These are phyloP conservation scores for Cytidiella melzeri DNA, from an alignment of 768 basidiomycete genomes.

Conservation along the genomic window DNA sequence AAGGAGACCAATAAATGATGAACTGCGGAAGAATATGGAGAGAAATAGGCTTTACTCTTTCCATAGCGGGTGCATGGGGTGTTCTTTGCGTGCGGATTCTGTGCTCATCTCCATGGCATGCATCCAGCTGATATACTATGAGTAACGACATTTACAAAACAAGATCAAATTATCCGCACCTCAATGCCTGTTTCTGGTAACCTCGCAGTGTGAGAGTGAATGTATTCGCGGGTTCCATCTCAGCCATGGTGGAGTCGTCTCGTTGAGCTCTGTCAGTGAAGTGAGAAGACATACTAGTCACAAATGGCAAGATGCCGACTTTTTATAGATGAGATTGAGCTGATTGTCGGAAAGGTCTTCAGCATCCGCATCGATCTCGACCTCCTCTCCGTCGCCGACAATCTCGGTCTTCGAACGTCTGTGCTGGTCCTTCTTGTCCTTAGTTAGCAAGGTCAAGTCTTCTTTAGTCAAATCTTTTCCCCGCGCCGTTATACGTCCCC, in stretches of 20 bases:
- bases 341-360: conserved; percentile 81
- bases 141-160: not conserved
- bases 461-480: conserved; percentile 12
- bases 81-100: conserved; percentile 58
- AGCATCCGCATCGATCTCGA: conserved; percentile 72
- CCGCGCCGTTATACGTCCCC: conserved; percentile 8
- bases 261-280: conserved; percentile 62
- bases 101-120: conserved; percentile 74
- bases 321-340: conserved; percentile 77
- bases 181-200: conserved; percentile 91
- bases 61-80: conserved; percentile 91
- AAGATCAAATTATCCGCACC: too few relatives aligned
- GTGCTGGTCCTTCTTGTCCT: conserved; percentile 34
- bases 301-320: conserved; percentile 36
- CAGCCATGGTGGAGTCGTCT: conserved; percentile 67
- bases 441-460: conserved; percentile 26
- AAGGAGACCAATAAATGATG: conserved; percentile 9
- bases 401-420: conserved; percentile 46
- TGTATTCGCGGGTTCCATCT: conserved; percentile 74
- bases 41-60: conserved; percentile 55
- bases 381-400: conserved; percentile 77
- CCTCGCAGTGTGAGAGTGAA: conserved; percentile 73
- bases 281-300: not conserved
- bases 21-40: not conserved
- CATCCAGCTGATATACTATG: conserved; percentile 83